Evolutionary conservation across 306 rosid species (phyloP).

Genomic region (Glycine tomentella): DNA sequence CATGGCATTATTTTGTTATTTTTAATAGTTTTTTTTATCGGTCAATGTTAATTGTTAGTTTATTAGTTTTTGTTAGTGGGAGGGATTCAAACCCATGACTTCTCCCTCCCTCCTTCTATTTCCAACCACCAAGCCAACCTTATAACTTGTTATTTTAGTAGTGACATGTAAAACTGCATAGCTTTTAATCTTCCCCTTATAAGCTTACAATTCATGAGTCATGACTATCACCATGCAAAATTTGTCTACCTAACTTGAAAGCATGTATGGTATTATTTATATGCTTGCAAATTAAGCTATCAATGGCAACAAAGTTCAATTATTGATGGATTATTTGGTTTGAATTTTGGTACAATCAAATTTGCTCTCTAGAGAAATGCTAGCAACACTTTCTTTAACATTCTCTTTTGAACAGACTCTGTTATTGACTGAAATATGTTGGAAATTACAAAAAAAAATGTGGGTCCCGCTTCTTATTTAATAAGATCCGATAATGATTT

Average conservation of each 20-base stretch:
- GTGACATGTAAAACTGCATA: background rate
- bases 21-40: too few relatives aligned
- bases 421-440: too few relatives aligned
- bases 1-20: background rate
- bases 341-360: conserved; percentile 6
- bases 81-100: too few relatives aligned
- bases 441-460: too few relatives aligned
- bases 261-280: conserved; percentile 10
- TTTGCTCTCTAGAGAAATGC: background rate
- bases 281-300: conserved; percentile 22
- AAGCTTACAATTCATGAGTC: background rate
- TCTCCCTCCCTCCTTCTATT: too few relatives aligned
- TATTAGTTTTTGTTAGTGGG: too few relatives aligned
- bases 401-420: too few relatives aligned
- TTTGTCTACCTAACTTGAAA: conserved; percentile 14
- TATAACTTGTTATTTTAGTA: too few relatives aligned
- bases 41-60: too few relatives aligned
- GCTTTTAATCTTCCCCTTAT: conserved; percentile 7
- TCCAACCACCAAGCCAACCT: too few relatives aligned
- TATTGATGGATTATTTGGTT: background rate
- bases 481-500: too few relatives aligned
- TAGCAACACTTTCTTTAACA: background rate
- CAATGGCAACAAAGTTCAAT: background rate
- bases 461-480: too few relatives aligned
- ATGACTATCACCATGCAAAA: background rate